phyloP scores from a whole-genome alignment of 176 grass and related monocot species.

The Oryza meridionalis region DNA sequence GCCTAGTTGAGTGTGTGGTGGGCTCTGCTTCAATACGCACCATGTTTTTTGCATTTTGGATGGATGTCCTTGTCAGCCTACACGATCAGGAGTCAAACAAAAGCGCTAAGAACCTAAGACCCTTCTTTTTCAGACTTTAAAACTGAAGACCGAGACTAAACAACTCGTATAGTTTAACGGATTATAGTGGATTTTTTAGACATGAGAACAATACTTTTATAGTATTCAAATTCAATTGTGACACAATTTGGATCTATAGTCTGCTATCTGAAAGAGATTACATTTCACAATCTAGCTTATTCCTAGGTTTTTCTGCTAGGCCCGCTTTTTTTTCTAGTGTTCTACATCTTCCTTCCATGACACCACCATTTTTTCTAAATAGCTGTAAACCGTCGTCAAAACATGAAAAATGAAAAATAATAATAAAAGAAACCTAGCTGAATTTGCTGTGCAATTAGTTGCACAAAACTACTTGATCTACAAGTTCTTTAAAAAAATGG shows the following conservation, averaged over 20 bases:
- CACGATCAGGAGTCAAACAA: constrained; percentile 10
- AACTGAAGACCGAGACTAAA: background rate
- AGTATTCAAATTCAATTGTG: background rate
- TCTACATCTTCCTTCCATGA: background rate
- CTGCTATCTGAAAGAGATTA: background rate
- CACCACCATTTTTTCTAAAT: background rate
- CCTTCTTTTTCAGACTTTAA: background rate
- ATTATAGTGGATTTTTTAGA: background rate
- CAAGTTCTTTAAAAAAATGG: background rate
- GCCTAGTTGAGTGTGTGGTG: constrained; percentile 20
- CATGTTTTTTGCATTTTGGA: background rate
- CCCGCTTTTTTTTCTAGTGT: background rate
- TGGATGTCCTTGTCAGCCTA: constrained; percentile 9
- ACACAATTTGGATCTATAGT: background rate
- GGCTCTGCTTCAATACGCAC: constrained; percentile 4
- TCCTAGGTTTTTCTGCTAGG: background rate
- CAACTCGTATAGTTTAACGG: background rate
- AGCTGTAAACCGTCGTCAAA: too few relatives aligned
- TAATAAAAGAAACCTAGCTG: background rate
- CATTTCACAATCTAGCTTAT: background rate
- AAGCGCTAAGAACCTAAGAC: background rate
- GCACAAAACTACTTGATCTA: background rate
- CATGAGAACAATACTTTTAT: background rate
- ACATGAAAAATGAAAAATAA: background rate
- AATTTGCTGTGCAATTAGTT: background rate